These are phyloP conservation scores for Synchytrium microbalum DNA, from an alignment of 371 early-diverging fungal genomes.

Conservation along the genomic window DNA sequence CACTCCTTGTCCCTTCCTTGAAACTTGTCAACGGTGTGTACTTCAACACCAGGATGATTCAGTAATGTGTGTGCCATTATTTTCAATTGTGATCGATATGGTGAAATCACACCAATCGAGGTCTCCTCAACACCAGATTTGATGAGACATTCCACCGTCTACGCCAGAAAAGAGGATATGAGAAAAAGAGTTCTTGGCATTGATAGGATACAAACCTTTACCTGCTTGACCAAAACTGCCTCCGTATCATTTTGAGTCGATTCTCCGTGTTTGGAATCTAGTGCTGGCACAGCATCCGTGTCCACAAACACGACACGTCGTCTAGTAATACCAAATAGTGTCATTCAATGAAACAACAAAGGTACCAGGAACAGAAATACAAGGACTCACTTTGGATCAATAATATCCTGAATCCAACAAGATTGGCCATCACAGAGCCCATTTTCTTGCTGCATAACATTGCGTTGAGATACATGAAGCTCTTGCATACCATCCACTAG, in stretches of 20 bases:
- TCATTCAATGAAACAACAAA: neutral
- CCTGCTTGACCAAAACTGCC: constrained; percentile 51
- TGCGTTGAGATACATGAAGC: constrained; percentile 8
- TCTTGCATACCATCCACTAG: constrained; percentile 19
- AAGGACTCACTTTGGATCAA: neutral
- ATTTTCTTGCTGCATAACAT: neutral
- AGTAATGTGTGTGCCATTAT: constrained; percentile 40
- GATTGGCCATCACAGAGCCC: constrained; percentile 52
- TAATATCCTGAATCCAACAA: constrained; percentile 53
- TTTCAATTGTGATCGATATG: constrained; percentile 77
- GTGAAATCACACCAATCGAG: constrained; percentile 74
- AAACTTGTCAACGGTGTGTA: constrained; percentile 76
- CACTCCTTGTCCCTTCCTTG: constrained; percentile 92
- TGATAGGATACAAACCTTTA: constrained; percentile 5
- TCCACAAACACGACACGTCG: constrained; percentile 70
- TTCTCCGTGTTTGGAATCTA: constrained; percentile 48
- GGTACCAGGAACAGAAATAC: neutral
- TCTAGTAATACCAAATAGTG: constrained; percentile 17
- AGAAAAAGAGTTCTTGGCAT: neutral
- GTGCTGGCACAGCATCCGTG: constrained; percentile 62
- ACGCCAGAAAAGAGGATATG: constrained; percentile 1
- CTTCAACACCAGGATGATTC: constrained; percentile 23
- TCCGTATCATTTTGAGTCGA: constrained; percentile 63
- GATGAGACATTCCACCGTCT: constrained; percentile 50
- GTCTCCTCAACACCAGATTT: constrained; percentile 54